Evolutionary conservation across 148 eudicot species (phyloP).

Genomic region (Camellia japonica): DNA sequence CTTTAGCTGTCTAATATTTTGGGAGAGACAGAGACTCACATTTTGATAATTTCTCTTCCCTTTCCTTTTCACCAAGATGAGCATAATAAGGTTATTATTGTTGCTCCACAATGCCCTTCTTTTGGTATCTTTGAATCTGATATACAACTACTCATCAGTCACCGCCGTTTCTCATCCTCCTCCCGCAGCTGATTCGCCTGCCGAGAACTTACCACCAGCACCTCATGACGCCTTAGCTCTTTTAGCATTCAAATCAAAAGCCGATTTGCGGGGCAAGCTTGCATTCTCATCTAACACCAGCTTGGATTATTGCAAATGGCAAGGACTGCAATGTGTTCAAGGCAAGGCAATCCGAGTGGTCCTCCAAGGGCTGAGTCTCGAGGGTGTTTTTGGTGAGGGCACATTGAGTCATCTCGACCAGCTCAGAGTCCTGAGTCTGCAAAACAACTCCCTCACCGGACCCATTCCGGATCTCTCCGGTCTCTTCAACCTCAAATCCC

Average conservation of each 20-base stretch:
- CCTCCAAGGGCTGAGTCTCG: constrained; percentile 24
- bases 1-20: too few relatives aligned
- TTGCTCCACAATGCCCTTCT: not conserved
- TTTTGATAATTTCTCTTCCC: too few relatives aligned
- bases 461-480: constrained; percentile 47
- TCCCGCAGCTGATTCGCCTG: not conserved
- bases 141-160: not conserved
- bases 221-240: constrained; percentile 42
- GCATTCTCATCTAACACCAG: constrained; percentile 23
- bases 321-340: constrained; percentile 35
- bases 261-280: constrained; percentile 39
- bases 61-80: not conserved
- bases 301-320: constrained; percentile 44
- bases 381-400: constrained; percentile 35
- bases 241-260: constrained; percentile 36
- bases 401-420: constrained; percentile 48
- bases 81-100: not conserved
- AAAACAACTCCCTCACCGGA: constrained; percentile 53
- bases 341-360: constrained; percentile 34
- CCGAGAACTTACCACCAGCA: not conserved
- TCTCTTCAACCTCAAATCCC: constrained; percentile 36
- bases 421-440: constrained; percentile 50
- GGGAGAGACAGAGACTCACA: too few relatives aligned
- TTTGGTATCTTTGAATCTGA: not conserved
- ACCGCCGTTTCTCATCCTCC: not conserved